A percentile compares a stretch with the other conserved stretches of the same genome.
Conservation (phyloP, 2,329 filamentous ascomycete species). For the Exophiala xenobiotica region DNA sequence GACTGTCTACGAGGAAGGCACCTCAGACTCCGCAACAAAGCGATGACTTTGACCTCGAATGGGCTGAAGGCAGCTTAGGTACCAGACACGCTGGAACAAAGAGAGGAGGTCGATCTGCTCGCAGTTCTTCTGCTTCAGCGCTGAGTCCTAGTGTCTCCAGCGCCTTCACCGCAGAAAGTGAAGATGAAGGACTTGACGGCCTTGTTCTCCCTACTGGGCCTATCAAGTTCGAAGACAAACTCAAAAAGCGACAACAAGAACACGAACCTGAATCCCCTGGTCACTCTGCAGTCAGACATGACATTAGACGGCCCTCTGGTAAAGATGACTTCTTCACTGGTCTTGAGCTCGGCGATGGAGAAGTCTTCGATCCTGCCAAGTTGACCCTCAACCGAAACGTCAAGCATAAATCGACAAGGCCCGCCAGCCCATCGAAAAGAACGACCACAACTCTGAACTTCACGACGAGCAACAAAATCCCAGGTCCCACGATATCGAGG, state of each 20-base stretch:
- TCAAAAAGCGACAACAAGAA: slow-evolving; percentile 66
- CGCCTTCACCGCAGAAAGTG: slow-evolving; percentile 86
- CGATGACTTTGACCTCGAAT: slow-evolving; percentile 79
- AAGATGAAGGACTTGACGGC: slow-evolving; percentile 90
- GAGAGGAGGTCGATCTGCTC: slow-evolving; percentile 73
- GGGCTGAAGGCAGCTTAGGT: slow-evolving; percentile 89
- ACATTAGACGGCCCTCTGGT: slow-evolving; percentile 33
- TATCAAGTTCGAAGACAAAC: slow-evolving; percentile 75
- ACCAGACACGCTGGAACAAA: slow-evolving; percentile 85
- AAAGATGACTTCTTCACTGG: slow-evolving; percentile 80
- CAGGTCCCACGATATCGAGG: slow-evolving; percentile 57
- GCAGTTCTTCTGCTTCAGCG: slow-evolving; percentile 83
- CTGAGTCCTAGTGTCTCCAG: slow-evolving; percentile 92
- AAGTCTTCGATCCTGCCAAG: slow-evolving; percentile 77
- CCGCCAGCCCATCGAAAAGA: slow-evolving; percentile 60
- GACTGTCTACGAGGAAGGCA: slow-evolving; percentile 59
- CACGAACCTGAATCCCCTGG: slow-evolving; percentile 40
- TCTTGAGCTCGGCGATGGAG: slow-evolving; percentile 80
- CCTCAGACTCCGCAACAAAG: slow-evolving; percentile 62
- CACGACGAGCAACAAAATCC: slow-evolving; percentile 71
- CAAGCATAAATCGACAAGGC: slow-evolving; percentile 72
- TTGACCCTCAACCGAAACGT: slow-evolving; percentile 87
- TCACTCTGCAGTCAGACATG: slow-evolving; percentile 37
- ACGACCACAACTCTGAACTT: slow-evolving; percentile 86
- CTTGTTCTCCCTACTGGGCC: slow-evolving; percentile 80